Base-by-base conservation (phyloP, 2,329 filamentous ascomycete genomes). In the Metarhizium rileyi region DNA sequence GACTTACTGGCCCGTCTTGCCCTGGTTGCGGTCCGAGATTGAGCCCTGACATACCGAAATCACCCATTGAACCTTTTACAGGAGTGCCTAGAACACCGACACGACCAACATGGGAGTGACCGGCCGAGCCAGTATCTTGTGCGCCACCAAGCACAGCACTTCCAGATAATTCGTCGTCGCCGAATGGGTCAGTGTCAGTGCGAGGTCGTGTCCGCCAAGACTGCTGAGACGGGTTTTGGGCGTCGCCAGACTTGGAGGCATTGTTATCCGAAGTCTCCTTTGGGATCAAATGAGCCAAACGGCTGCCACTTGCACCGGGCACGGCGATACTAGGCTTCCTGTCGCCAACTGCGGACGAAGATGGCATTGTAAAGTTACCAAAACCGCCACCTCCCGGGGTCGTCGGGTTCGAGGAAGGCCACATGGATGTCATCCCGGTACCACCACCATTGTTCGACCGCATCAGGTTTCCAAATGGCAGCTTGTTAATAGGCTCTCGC, bases 221-320 rank as follows among this genome's bases (percentile, higher is more conserved):
- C 44, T 71, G 66, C 49, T 66, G 68, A 36, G 66, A 56, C 23
- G 65, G 52, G 47, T 59, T 66, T 16, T 64, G 60, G 52, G 73
- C 75, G 49, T 82, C 81, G 53, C 66, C 71, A 23, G 72, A 66
- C 59, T 78, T 77, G 44, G 61, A 60, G 16, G 69, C 66, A 25
- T 81, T 70, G 52, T 83, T 83, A 52, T 94, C 89, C 3, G 76
- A 70, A 56, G 77, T 84, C 33, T 89, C 84, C 67, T 90, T 94
- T 20, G 81, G 83, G 57, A 95, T 84, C 22, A 95, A 68, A 61
- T 89, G 89, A 56, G 90, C 91, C 60, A 96, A 82, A 26, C 90
- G 83, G 64, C 90, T 95, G 63, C 89, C 88, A 2, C 87, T 82
- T 62, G 89, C 87, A 3, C 86, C 82, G 50, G 48, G 36, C 18